Conservation (phyloP, 257 asterid genomes). For the Jasminum sambac region DNA sequence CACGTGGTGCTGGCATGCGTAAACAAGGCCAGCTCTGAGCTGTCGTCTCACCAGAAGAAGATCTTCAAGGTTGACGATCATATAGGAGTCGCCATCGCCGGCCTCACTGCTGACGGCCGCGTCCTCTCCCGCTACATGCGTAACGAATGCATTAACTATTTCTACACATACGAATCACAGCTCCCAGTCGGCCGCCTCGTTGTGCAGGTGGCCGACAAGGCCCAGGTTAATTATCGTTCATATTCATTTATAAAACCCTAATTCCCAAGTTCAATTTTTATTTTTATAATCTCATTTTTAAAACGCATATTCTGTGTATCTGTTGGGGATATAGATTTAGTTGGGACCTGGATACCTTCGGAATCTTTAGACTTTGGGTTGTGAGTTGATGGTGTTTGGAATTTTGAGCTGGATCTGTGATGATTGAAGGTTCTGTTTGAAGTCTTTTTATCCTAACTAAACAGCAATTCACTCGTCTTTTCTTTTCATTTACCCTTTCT, state of each 20-base stretch:
- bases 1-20: conserved; percentile 87
- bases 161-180: conserved; percentile 80
- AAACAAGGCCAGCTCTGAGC: conserved; percentile 89
- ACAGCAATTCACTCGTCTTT: neutral
- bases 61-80: conserved; percentile 99
- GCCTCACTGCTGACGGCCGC: conserved; percentile 97
- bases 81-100: conserved; percentile 98
- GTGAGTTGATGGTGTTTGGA: neutral
- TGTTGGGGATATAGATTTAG: conserved; percentile 19
- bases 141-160: conserved; percentile 83
- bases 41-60: conserved; percentile 98
- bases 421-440: neutral
- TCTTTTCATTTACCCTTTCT: neutral
- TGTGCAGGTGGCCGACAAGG: conserved; percentile 98
- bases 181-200: conserved; percentile 94
- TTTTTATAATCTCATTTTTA: neutral
- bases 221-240: conserved; percentile 59
- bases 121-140: conserved; percentile 96
- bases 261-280: neutral
- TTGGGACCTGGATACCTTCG: conserved; percentile 7
- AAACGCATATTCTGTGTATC: conserved; percentile 6
- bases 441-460: neutral
- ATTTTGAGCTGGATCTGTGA: conserved; percentile 12
- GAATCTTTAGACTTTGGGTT: neutral
- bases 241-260: conserved; percentile 31